Percentiles rank a stretch among this genome's conserved stretches.
These are phyloP conservation scores for Phytophthora hibernalis DNA, from an alignment of 352 stramenopile species.

Conservation along the genomic window DNA sequence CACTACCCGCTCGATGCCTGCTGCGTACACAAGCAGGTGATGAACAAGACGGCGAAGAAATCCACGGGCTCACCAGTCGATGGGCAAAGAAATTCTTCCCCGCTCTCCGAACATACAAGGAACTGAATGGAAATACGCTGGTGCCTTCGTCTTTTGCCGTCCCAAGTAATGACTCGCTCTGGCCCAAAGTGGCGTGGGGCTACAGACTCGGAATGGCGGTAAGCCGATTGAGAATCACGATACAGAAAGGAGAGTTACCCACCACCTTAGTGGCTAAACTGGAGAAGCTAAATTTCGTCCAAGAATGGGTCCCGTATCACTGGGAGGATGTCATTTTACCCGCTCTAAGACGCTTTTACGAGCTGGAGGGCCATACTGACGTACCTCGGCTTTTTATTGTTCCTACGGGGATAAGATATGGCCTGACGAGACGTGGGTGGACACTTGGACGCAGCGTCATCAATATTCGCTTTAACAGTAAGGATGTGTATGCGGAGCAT, in stretches of 20 bases:
- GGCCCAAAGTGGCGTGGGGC: conserved; percentile 28
- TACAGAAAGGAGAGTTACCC: conserved; percentile 20
- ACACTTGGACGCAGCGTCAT: conserved; percentile 44
- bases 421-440: conserved; percentile 27
- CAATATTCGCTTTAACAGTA: conserved; percentile 36
- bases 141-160: conserved; percentile 40
- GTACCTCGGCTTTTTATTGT: conserved; percentile 36
- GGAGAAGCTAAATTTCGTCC: conserved; percentile 30
- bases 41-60: too few species aligned
- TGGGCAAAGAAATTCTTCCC: neutral
- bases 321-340: conserved; percentile 39
- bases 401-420: conserved; percentile 21
- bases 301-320: conserved; percentile 23
- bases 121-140: conserved; percentile 30
- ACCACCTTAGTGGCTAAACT: conserved; percentile 38
- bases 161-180: conserved; percentile 32
- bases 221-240: neutral
- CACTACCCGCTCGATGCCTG: neutral
- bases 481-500: conserved; percentile 30
- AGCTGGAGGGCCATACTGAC: conserved; percentile 35
- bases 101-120: conserved; percentile 29
- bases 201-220: conserved; percentile 33
- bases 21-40: neutral
- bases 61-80: neutral
- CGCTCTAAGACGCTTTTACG: conserved; percentile 30